A percentile compares a stretch with the other conserved stretches of the same genome.
phyloP scores from a whole-genome alignment of 2,329 filamentous ascomycete genomes.

The Ophiosphaerella korrae region DNA sequence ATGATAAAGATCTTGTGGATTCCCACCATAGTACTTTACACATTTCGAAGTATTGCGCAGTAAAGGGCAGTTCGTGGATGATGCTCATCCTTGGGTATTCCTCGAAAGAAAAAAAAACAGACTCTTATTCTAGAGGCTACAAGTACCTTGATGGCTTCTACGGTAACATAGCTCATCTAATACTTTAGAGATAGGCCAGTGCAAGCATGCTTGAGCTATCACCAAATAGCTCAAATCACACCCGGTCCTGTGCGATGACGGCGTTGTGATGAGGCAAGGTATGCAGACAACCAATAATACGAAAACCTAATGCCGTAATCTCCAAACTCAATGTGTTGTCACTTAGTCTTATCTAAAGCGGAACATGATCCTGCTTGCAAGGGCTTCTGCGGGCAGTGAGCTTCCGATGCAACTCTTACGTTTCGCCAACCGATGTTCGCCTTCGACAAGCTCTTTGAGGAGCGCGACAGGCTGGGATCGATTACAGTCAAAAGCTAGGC shows the following conservation, averaged over 20 bases:
- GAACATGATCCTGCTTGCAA: slow-evolving; percentile 11
- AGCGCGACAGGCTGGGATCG: slow-evolving; percentile 15
- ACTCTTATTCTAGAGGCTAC: background rate
- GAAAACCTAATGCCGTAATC: slow-evolving; percentile 25
- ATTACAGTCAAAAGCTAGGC: slow-evolving; percentile 3
- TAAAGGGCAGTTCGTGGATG: no score
- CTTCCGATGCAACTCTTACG: slow-evolving; percentile 28
- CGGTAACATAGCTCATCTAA: background rate
- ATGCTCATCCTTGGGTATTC: background rate
- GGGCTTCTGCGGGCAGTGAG: slow-evolving; percentile 25
- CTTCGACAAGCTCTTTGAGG: slow-evolving; percentile 11
- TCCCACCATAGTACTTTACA: background rate
- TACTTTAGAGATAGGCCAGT: background rate
- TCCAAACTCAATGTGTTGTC: slow-evolving; percentile 20
- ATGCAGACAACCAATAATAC: slow-evolving; percentile 29
- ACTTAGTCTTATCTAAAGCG: slow-evolving; percentile 36
- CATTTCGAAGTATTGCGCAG: no score
- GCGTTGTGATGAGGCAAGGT: slow-evolving; percentile 5
- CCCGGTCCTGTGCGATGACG: slow-evolving; percentile 39
- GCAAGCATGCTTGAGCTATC: slow-evolving; percentile 1
- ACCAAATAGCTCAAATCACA: slow-evolving; percentile 17
- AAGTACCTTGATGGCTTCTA: slow-evolving; percentile 21
- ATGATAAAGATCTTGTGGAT: background rate
- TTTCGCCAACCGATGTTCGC: slow-evolving; percentile 20
- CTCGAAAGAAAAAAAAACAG: background rate